These are phyloP conservation scores for Plasmodium berghei DNA, from an alignment of 169 alveolate species.

Conservation along the genomic window DNA sequence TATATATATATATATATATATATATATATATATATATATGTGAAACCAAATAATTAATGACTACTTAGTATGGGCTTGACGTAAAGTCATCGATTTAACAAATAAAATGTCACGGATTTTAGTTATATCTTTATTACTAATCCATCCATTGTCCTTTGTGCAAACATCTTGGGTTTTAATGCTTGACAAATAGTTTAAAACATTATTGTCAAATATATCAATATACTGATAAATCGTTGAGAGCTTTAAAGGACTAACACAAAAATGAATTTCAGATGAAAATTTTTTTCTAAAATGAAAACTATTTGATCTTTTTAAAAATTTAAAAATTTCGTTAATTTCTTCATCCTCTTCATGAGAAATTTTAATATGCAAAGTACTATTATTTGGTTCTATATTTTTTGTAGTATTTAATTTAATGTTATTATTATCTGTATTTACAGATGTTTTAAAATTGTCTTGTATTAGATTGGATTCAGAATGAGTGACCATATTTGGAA, in stretches of 20 bases:
- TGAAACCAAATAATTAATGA: not conserved
- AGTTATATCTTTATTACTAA: conserved; percentile 52
- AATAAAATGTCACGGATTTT: conserved; percentile 61
- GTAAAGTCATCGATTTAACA: conserved; percentile 40
- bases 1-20: not conserved
- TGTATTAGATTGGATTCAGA: no score
- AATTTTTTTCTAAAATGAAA: conserved; percentile 93
- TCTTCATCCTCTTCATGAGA: conserved; percentile 43
- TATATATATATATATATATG: not conserved
- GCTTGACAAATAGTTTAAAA: conserved; percentile 81
- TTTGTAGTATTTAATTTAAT: conserved; percentile 79
- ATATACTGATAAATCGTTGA: conserved; percentile 83
- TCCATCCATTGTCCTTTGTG: conserved; percentile 74
- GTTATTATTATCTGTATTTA: not conserved
- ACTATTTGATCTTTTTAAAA: conserved; percentile 80
- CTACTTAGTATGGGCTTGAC: conserved; percentile 56
- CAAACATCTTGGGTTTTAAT: conserved; percentile 57
- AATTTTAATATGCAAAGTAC: conserved; percentile 86
- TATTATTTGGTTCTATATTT: conserved; percentile 89
- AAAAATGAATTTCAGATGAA: conserved; percentile 90
- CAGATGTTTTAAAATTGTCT: no score
- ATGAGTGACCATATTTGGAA: not conserved
- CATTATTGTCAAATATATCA: conserved; percentile 89
- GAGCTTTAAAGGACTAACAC: conserved; percentile 83
- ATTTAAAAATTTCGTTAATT: conserved; percentile 40